Percentiles rank a stretch among this genome's conserved stretches.
Conservation (phyloP, 1,139 yeast genomes). For the Pichia kudriavzevii region DNA sequence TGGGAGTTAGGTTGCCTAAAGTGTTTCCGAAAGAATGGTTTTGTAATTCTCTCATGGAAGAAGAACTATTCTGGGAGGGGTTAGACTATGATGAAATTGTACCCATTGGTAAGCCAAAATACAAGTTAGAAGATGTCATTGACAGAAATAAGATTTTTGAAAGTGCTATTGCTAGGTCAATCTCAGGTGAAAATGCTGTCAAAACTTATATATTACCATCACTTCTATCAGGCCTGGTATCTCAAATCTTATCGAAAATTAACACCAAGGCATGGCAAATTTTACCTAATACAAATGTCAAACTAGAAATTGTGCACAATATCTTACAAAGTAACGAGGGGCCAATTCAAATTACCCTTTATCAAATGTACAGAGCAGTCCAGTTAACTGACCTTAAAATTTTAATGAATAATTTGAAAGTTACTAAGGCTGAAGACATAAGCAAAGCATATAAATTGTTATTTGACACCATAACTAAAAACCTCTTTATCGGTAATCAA, state of each 20-base stretch:
- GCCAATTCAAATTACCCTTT: slow-evolving; percentile 45
- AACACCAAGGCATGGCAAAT: slow-evolving; percentile 24
- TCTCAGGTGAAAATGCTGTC: slow-evolving; percentile 13
- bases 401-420: slow-evolving; percentile 20
- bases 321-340: slow-evolving; percentile 43
- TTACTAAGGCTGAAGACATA: slow-evolving; percentile 17
- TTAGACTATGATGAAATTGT: slow-evolving; percentile 12
- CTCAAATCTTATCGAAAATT: slow-evolving; percentile 21
- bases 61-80: slow-evolving; percentile 21
- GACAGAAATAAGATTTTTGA: slow-evolving; percentile 25
- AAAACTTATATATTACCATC: slow-evolving; percentile 27
- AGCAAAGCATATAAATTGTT: slow-evolving; percentile 24
- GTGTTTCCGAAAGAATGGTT: slow-evolving; percentile 38
- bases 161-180: slow-evolving; percentile 21
- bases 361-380: slow-evolving; percentile 37
- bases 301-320: slow-evolving; percentile 49
- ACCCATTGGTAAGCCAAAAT: slow-evolving; percentile 28
- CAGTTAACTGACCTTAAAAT: slow-evolving; percentile 24
- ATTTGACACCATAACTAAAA: slow-evolving; percentile 13
- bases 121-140: slow-evolving; percentile 25
- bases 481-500: slow-evolving; percentile 22
- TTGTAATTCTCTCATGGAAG: slow-evolving; percentile 25
- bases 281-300: slow-evolving; percentile 28
- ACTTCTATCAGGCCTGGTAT: slow-evolving; percentile 23
- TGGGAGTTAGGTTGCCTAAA: slow-evolving; percentile 48